Base-by-base conservation (phyloP, 768 basidiomycete species). In the Agrocybe pediades region DNA sequence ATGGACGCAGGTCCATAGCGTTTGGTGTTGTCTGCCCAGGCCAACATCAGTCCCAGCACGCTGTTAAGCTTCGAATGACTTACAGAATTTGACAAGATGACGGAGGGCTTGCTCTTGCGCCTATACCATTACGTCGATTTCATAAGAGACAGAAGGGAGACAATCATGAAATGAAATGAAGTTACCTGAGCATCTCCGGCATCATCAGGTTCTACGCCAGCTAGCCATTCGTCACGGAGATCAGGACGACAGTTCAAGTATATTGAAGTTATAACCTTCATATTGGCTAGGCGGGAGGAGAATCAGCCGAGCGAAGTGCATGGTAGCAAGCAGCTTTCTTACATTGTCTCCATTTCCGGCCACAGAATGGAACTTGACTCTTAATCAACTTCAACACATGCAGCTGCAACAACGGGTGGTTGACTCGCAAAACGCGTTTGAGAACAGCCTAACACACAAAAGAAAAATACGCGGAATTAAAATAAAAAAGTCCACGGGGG, bases 201-300 rank as follows among this genome's bases (percentile, higher is more conserved):
- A 58, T 92, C 91, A 58, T 98, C 96, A 9, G 92, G 86, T 68
- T 98, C 96, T 13, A 86, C 86, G 0, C 92, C 92, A 11, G 94
- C 90, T 39, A 99, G 79, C 97, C 97, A 99, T 65, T 98, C 97
- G 69, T 99, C 97, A 17, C 96, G 83, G 39, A 99, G 79, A 66
- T 98, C 96, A 7, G 97, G 97, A 49, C 97, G 83, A 67, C 95
- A 98, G 65, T 98, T 97, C 53, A 98, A 77, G 70, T 99, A 99
- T 59, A 99, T 98, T 16, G 95, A 87, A 8, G 97, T 99, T 62
- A 99, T 98, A 51, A 98, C 92, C 73, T 99, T 98, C 97, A 99
- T 99, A 69, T 98, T 99, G 19, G 93, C 96, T 98, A 65, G 13
- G 33, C 47, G 29, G 20, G n/a, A 13, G 11, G 13, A n/a, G 11